phyloP scores from a whole-genome alignment of 1,139 yeast species.

The Debaryomyces psychrophilus region DNA sequence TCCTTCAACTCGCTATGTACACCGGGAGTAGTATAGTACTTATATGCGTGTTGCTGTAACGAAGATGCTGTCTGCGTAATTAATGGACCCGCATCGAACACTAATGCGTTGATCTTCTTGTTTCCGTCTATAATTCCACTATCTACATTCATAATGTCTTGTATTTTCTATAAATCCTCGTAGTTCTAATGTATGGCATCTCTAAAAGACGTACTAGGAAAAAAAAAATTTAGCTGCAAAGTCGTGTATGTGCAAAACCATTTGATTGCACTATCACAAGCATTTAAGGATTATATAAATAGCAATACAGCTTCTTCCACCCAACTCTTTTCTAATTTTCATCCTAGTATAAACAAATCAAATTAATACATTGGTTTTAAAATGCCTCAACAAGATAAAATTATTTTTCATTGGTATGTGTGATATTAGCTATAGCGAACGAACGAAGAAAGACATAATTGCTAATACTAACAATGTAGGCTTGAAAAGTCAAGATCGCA shows the following conservation, averaged over 20 bases:
- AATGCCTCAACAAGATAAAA: slow-evolving; percentile 14
- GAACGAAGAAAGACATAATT: not conserved
- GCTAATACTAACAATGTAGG: slow-evolving; percentile 21
- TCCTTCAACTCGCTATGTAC: slow-evolving; percentile 86
- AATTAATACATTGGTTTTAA: not conserved
- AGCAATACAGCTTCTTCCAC: not conserved
- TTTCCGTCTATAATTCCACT: not conserved
- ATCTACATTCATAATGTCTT: not conserved
- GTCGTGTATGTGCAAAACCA: slow-evolving; percentile 2
- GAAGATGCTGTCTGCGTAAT: slow-evolving; percentile 83
- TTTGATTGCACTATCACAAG: slow-evolving; percentile 1
- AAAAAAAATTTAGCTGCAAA: slow-evolving; percentile 2
- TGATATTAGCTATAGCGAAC: not conserved
- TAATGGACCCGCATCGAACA: slow-evolving; percentile 93
- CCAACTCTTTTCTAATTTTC: not conserved
- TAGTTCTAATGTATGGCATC: not conserved
- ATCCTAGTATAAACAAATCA: not conserved
- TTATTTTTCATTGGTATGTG: slow-evolving; percentile 28
- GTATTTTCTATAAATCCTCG: not conserved
- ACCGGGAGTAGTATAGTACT: slow-evolving; percentile 87
- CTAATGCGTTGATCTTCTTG: slow-evolving; percentile 53
- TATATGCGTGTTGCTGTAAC: slow-evolving; percentile 66
- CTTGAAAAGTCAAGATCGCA: slow-evolving; percentile 43
- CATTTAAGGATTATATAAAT: not conserved
- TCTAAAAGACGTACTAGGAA: not conserved